Evolutionary conservation across 768 basidiomycete genomes (phyloP).

Genomic region (Leccinum olivaceopallidum): DNA sequence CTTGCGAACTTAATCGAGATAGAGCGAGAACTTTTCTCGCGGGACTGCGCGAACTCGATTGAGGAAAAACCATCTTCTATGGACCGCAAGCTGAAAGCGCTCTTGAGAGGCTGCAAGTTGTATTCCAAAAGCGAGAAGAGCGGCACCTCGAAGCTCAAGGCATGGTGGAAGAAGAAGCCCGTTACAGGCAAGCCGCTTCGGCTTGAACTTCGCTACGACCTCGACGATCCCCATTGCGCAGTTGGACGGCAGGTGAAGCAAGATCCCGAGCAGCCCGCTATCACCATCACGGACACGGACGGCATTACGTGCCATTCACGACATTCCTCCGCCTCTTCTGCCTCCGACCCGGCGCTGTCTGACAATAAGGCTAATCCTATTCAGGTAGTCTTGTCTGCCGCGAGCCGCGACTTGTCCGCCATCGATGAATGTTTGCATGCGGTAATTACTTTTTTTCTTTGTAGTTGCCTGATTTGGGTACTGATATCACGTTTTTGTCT

Average conservation of each 20-base stretch:
- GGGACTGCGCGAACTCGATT: conserved; percentile 18
- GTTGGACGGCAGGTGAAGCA: conserved; percentile 40
- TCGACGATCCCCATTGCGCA: conserved; percentile 40
- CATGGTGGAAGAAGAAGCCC: conserved; percentile 66
- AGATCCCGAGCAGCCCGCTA: conserved; percentile 19
- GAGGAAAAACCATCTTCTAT: conserved; percentile 30
- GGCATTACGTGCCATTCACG: conserved; percentile 21
- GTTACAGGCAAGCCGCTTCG: conserved; percentile 37
- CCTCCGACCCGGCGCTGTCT: conserved; percentile 23
- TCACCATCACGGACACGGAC: conserved; percentile 27
- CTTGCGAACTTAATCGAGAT: conserved; percentile 37
- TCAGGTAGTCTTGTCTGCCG: conserved; percentile 50
- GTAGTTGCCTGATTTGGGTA: conserved; percentile 6
- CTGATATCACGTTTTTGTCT: conserved; percentile 6
- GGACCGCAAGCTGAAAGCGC: conserved; percentile 42
- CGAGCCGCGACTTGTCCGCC: conserved; percentile 54
- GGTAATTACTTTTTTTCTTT: conserved; percentile 40
- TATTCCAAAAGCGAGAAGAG: conserved; percentile 32
- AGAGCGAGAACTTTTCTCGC: conserved; percentile 34
- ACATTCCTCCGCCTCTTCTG: conserved; percentile 3
- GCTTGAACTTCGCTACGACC: conserved; percentile 41
- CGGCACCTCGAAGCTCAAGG: conserved; percentile 53
- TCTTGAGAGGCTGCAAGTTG: conserved; percentile 45
- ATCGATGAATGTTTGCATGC: conserved; percentile 55
- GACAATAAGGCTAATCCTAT: conserved; percentile 44